These are phyloP conservation scores for Leccinum aurantiacum DNA, from an alignment of 768 basidiomycete species.

Conservation along the genomic window DNA sequence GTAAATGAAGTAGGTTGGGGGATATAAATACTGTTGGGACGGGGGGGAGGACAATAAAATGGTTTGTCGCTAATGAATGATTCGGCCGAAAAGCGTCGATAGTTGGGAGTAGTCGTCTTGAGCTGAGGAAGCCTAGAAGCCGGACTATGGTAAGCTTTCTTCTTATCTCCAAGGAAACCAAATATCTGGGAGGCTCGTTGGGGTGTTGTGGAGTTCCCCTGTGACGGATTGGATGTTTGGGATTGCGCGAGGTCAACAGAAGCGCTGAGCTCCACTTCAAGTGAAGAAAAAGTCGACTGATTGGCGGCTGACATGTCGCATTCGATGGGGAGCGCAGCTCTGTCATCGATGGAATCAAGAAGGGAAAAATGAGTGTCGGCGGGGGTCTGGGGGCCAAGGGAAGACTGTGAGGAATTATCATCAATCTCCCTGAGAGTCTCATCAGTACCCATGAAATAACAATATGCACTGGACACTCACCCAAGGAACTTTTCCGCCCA, in stretches of 20 bases:
- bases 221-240: slow-evolving; percentile 28
- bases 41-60: slow-evolving; percentile 17
- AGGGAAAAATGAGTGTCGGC: slow-evolving; percentile 39
- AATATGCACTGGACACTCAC: slow-evolving; percentile 38
- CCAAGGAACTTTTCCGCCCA: slow-evolving; percentile 78
- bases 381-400: slow-evolving; percentile 57
- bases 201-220: slow-evolving; percentile 50
- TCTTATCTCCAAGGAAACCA: slow-evolving; percentile 58
- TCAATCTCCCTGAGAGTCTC: slow-evolving; percentile 43
- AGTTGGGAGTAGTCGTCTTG: slow-evolving; percentile 22
- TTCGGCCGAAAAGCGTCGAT: slow-evolving; percentile 27
- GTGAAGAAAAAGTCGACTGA: slow-evolving; percentile 57
- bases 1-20: slow-evolving; percentile 15
- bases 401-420: slow-evolving; percentile 41
- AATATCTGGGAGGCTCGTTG: slow-evolving; percentile 77
- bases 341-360: slow-evolving; percentile 36
- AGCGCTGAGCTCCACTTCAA: slow-evolving; percentile 72
- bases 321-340: slow-evolving; percentile 45
- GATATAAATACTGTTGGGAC: slow-evolving; percentile 12
- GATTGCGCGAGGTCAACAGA: slow-evolving; percentile 39
- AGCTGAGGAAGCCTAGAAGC: slow-evolving; percentile 34
- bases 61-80: slow-evolving; percentile 25
- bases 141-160: slow-evolving; percentile 39
- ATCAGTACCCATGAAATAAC: slow-evolving; percentile 11
- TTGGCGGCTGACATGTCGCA: slow-evolving; percentile 42